Conservation (phyloP, 306 rosid genomes). For the Cajanus cajan region DNA sequence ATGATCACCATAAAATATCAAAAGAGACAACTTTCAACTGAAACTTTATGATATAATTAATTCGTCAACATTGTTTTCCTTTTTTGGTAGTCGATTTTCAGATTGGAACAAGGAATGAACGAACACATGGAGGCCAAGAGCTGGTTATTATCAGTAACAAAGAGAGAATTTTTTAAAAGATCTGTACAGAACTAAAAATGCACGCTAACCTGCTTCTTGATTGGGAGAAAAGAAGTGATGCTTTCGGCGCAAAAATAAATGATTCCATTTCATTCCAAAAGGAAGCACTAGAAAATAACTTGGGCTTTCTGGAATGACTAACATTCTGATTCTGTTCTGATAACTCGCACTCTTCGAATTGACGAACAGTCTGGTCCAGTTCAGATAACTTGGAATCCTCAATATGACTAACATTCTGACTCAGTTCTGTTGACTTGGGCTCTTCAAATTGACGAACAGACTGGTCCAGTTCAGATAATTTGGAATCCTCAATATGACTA, state of each 20-base stretch:
- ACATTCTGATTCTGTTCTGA: slow-evolving; percentile 31
- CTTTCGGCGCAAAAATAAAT: slow-evolving; percentile 56
- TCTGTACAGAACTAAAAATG: neutral
- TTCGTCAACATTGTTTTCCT: neutral
- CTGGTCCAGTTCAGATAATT: slow-evolving; percentile 38
- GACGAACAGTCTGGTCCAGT: slow-evolving; percentile 29
- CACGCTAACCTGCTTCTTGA: slow-evolving; percentile 76
- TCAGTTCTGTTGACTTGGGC: slow-evolving; percentile 33
- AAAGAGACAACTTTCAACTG: neutral
- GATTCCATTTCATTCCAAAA: slow-evolving; percentile 77
- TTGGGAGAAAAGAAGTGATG: slow-evolving; percentile 49
- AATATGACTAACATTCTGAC: slow-evolving; percentile 23
- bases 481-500: slow-evolving; percentile 38
- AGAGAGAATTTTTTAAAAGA: neutral
- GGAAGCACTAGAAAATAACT: slow-evolving; percentile 53
- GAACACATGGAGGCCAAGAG: neutral
- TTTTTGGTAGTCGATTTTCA: slow-evolving; percentile 13
- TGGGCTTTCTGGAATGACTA: slow-evolving; percentile 32
- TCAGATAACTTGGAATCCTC: slow-evolving; percentile 47
- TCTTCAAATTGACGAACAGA: slow-evolving; percentile 24
- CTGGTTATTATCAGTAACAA: neutral
- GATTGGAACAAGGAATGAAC: neutral
- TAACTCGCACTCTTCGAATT: slow-evolving; percentile 29
- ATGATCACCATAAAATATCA: neutral
- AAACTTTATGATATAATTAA: neutral